These are phyloP conservation scores for Calonectria henricotiae DNA, from an alignment of 2,329 filamentous ascomycete species.

Conservation along the genomic window DNA sequence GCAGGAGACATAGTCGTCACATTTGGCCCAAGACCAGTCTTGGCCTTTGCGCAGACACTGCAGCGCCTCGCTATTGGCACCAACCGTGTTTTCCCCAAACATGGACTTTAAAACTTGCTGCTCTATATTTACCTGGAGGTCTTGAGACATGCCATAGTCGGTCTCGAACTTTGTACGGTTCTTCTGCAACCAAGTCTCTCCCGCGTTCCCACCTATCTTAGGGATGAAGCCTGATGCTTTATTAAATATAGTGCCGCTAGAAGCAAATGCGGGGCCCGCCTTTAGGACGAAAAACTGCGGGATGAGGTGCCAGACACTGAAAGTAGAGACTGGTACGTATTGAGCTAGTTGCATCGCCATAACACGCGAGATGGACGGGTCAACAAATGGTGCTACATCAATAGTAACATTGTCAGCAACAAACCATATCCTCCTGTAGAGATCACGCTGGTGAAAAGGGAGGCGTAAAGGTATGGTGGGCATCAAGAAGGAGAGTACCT, in stretches of 20 bases:
- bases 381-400: slow-evolving; percentile 35
- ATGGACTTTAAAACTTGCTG: slow-evolving; percentile 28
- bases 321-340: slow-evolving; percentile 34
- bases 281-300: slow-evolving; percentile 36
- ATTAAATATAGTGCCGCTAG: slow-evolving; percentile 35
- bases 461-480: too few relatives aligned
- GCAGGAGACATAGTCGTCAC: slow-evolving; percentile 37
- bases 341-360: slow-evolving; percentile 28
- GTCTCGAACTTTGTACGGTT: slow-evolving; percentile 28
- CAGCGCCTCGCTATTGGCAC: slow-evolving; percentile 44
- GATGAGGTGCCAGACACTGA: slow-evolving; percentile 38
- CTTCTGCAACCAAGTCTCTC: slow-evolving; percentile 25
- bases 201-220: slow-evolving; percentile 1
- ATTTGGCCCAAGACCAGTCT: slow-evolving; percentile 36
- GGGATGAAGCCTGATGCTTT: slow-evolving; percentile 32
- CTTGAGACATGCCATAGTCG: slow-evolving; percentile 32
- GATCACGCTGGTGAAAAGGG: neutral
- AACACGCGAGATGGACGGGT: slow-evolving; percentile 28
- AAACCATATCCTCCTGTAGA: neutral
- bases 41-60: slow-evolving; percentile 42
- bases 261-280: slow-evolving; percentile 32
- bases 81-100: slow-evolving; percentile 43
- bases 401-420: neutral
- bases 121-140: slow-evolving; percentile 37
- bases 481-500: slow-evolving; percentile 26